Base-by-base conservation (phyloP, 2,329 filamentous ascomycete species). In the Triangularia verruculosa region DNA sequence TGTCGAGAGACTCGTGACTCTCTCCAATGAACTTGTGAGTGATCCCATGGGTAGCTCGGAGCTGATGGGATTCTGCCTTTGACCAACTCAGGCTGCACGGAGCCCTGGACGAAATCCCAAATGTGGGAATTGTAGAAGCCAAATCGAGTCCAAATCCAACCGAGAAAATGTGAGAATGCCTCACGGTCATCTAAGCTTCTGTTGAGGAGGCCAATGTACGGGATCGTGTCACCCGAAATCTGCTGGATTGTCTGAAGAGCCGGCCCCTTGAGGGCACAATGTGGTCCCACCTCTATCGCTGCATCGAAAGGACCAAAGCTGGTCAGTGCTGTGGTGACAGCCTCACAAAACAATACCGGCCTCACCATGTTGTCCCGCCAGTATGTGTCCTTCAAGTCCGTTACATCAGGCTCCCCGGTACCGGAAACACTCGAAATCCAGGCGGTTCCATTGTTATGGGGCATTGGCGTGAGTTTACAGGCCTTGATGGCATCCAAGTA, bases 41-140 rank as follows among this genome's bases (percentile, higher is more conserved):
- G 80, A 52, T 83, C 78, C 79, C 82, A 84, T 0, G 78, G 75
- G 62, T 84, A 85, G 0, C 69, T 62, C 0, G 82, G 82, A 0
- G 80, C 62, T 34, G 74, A 64, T 1, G 53, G 20, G 4, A 75
- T 56, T 3, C 67, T 68, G 8, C 62, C 55, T 0, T 62, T 24
- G 13, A 63, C 28, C 8, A 74, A 62, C 15, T 67, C 58, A 0
- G 70, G 67, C 15, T 70, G 67, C 1, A 67, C 27, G 0, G 72
- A 74, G n/a, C 65, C 60, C 4, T 58, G n/a, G 8, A 74, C 65
- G 17, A 72, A 74, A 1, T 52, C 52, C 2, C 65, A 61, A 13
- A 76, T 69, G 3, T 69, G 62, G 3, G 20, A 24, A 15, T n/a
- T 24, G 6, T 68, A 20, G 0, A 70, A 66, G 0, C 71, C 74